Percentiles rank a stretch among this genome's conserved stretches.
Conservation (phyloP, 2,329 filamentous ascomycete species). For the Huntiella savannae region DNA sequence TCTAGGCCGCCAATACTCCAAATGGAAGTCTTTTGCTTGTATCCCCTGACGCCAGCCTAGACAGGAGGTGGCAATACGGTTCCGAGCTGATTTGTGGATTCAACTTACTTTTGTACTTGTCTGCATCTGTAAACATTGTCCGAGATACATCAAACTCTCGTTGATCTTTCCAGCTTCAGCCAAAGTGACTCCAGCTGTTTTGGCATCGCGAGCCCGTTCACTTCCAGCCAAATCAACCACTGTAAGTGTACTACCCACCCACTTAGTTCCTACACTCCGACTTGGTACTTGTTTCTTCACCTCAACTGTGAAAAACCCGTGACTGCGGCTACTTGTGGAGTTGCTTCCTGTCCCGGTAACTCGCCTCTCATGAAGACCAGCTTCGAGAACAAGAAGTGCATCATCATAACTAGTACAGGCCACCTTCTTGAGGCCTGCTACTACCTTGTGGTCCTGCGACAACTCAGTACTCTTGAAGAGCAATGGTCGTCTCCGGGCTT, state of each 20-base stretch:
- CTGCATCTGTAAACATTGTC: constrained; percentile 91
- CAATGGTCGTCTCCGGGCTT: constrained; percentile 50
- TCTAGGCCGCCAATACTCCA: no score
- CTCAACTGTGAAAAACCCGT: constrained; percentile 92
- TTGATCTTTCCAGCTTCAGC: constrained; percentile 97
- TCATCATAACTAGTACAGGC: constrained; percentile 68
- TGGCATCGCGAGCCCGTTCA: constrained; percentile 79
- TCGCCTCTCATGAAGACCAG: constrained; percentile 67
- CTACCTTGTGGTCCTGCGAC: constrained; percentile 81
- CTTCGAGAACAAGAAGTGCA: constrained; percentile 75
- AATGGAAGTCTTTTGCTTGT: no score
- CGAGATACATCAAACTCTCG: constrained; percentile 93
- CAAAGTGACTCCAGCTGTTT: constrained; percentile 80
- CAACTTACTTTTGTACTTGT: constrained; percentile 57
- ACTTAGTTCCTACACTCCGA: constrained; percentile 23
- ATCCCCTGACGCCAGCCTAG: no score
- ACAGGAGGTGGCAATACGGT: no score
- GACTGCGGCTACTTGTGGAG: constrained; percentile 75
- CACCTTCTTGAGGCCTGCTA: constrained; percentile 78
- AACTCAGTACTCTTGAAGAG: constrained; percentile 83
- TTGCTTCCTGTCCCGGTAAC: constrained; percentile 88
- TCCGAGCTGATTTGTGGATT: constrained; percentile 3
- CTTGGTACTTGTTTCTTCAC: constrained; percentile 56
- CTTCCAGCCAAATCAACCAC: constrained; percentile 88
- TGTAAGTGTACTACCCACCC: constrained; percentile 63